These are phyloP conservation scores for Pythium insidiosum DNA, from an alignment of 352 stramenopile genomes.

Conservation along the genomic window DNA sequence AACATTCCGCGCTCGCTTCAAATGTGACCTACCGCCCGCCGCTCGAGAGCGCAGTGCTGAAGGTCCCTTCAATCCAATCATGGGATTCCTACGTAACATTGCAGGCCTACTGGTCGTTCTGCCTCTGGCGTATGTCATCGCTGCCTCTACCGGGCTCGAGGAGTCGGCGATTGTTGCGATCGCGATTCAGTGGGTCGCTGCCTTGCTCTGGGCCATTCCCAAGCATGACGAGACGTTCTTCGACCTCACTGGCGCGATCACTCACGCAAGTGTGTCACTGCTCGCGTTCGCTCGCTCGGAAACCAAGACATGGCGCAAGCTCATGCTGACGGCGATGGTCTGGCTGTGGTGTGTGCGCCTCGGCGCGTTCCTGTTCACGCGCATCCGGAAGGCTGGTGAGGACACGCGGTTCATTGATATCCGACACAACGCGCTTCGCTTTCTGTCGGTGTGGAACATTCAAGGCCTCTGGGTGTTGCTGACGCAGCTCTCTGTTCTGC, in stretches of 20 bases:
- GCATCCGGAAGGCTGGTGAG: constrained; percentile 54
- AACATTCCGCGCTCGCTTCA: too few relatives aligned
- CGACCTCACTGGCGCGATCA: constrained; percentile 75
- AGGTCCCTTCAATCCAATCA: background rate
- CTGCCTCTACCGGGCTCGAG: constrained; percentile 25
- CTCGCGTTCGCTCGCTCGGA: constrained; percentile 22
- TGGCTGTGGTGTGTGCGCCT: constrained; percentile 75
- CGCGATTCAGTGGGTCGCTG: constrained; percentile 55
- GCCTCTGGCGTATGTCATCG: constrained; percentile 26
- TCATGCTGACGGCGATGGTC: constrained; percentile 54
- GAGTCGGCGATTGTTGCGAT: constrained; percentile 42
- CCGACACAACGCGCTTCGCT: constrained; percentile 44
- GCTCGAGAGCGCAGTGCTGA: background rate
- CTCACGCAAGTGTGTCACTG: constrained; percentile 53
- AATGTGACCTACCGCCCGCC: background rate
- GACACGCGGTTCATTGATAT: constrained; percentile 76
- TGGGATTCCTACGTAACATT: constrained; percentile 34
- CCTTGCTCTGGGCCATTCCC: constrained; percentile 55
- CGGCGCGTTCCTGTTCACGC: constrained; percentile 68
- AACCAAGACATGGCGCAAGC: constrained; percentile 34
- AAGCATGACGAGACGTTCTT: constrained; percentile 73
- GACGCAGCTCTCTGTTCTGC: constrained; percentile 60
- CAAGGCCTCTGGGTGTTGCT: constrained; percentile 81
- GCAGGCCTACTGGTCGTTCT: constrained; percentile 28
- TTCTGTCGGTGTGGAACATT: constrained; percentile 74